Percentiles rank a stretch among this genome's conserved stretches.
Conservation (phyloP, 768 basidiomycete genomes). For the Boletus fagicola region DNA sequence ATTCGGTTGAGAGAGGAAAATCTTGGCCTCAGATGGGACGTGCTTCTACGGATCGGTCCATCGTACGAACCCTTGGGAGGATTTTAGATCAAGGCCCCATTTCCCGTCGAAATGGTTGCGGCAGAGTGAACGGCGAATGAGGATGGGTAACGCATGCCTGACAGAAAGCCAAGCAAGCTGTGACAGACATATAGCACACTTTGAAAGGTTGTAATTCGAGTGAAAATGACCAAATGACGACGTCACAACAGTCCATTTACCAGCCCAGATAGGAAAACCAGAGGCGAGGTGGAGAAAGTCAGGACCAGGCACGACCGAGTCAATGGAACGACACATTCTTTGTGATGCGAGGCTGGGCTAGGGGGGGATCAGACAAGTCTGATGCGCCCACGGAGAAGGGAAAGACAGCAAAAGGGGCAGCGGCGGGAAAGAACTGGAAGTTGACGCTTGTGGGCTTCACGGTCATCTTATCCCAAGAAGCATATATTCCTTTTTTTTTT, state of each 20-base stretch:
- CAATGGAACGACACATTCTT: constrained; percentile 1
- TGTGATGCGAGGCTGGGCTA: constrained; percentile 15
- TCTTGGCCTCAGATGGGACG: not conserved
- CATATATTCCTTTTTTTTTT: not conserved
- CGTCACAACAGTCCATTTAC: not conserved
- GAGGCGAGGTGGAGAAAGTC: constrained; percentile 1
- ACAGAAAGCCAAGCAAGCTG: not conserved
- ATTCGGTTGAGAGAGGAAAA: not conserved
- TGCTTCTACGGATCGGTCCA: constrained; percentile 10
- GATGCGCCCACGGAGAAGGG: constrained; percentile 19
- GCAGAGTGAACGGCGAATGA: not conserved
- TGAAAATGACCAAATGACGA: not conserved
- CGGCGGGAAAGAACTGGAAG: not conserved
- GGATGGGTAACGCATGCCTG: not conserved
- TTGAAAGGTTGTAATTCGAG: not conserved
- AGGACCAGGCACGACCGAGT: constrained; percentile 17
- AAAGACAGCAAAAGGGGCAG: not conserved
- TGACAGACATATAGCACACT: not conserved
- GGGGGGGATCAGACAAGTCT: constrained; percentile 6
- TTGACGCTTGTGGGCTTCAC: not conserved
- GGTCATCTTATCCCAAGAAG: constrained; percentile 4
- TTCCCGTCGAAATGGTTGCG: constrained; percentile 26
- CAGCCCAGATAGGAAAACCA: not conserved
- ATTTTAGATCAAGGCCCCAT: not conserved
- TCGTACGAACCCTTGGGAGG: not conserved